These are phyloP conservation scores for Grifola frondosa DNA, from an alignment of 1,284 basidiomycete species.

Conservation along the genomic window DNA sequence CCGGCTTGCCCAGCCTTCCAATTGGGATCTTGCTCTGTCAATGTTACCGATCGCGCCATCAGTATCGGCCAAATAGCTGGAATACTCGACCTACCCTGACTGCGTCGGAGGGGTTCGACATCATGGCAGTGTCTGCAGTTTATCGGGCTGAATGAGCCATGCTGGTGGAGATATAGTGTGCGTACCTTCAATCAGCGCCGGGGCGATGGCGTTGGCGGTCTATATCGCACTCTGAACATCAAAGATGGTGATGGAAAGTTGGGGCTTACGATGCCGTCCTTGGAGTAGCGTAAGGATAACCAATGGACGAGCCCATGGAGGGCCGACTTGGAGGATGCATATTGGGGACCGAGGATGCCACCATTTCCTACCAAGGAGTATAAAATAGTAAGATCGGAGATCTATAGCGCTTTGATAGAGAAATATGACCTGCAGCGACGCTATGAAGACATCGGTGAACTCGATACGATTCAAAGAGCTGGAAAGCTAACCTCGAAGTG, in stretches of 20 bases:
- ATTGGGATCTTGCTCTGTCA: constrained; percentile 47
- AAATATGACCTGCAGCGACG: constrained; percentile 34
- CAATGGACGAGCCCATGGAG: constrained; percentile 55
- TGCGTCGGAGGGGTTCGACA: constrained; percentile 37
- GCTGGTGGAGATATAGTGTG: constrained; percentile 2
- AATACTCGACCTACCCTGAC: constrained; percentile 31
- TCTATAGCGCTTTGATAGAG: too few species aligned
- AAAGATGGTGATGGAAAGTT: background rate
- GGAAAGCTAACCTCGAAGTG: constrained; percentile 42
- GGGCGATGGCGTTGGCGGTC: constrained; percentile 55
- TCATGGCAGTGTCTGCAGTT: constrained; percentile 46
- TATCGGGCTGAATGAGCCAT: background rate
- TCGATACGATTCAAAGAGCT: background rate
- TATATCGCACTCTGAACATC: constrained; percentile 15
- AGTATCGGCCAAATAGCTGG: background rate
- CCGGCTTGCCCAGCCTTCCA: constrained; percentile 48
- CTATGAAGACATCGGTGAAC: constrained; percentile 17
- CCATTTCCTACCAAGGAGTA: constrained; percentile 36
- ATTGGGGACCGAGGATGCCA: constrained; percentile 55
- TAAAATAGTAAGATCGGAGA: background rate
- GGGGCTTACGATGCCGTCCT: constrained; percentile 47
- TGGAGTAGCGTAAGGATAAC: constrained; percentile 51
- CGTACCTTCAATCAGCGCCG: constrained; percentile 48
- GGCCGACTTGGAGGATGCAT: constrained; percentile 56
- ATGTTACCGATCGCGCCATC: background rate